Evolutionary conservation across 441 rosid species (phyloP).

Genomic region (Rhodomyrtus psidioides): DNA sequence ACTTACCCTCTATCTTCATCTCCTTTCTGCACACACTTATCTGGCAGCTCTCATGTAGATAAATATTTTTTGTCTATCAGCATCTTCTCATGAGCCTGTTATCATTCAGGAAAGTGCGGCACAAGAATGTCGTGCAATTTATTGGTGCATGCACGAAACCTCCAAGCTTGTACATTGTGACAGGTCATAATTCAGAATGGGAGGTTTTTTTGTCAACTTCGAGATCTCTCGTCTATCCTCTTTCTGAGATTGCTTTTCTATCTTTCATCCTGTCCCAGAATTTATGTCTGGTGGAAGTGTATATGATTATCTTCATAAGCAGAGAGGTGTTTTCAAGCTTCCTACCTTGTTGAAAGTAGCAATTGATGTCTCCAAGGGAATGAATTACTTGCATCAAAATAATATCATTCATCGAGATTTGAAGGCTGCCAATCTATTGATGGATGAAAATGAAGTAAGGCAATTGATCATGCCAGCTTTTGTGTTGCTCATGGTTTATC

Average conservation of each 20-base stretch:
- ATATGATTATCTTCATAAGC: conserved; percentile 69
- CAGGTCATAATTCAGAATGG: conserved; percentile 28
- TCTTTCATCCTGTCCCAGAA: conserved; percentile 22
- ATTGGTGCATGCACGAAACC: conserved; percentile 81
- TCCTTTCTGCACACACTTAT: background rate
- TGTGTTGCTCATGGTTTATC: background rate
- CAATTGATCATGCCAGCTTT: background rate
- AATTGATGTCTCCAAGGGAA: conserved; percentile 70
- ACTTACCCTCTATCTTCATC: background rate
- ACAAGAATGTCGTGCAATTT: conserved; percentile 69
- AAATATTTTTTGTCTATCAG: background rate
- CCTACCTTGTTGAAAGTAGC: conserved; percentile 63
- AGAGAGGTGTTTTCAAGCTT: conserved; percentile 60
- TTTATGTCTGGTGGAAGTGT: conserved; percentile 78
- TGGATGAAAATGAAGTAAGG: conserved; percentile 72
- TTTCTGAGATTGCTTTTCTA: background rate
- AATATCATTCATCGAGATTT: conserved; percentile 70
- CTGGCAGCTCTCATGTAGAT: background rate
- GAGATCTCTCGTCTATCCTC: background rate
- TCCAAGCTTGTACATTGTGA: conserved; percentile 57
- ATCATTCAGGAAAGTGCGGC: conserved; percentile 56
- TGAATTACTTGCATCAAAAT: conserved; percentile 69
- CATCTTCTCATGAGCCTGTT: conserved; percentile 1
- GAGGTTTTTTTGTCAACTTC: background rate
- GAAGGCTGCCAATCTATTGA: conserved; percentile 67